Percentiles rank a stretch among this genome's conserved stretches.
These are phyloP conservation scores for Bruguiera gymnorhiza DNA, from an alignment of 345 rosid species.

Conservation along the genomic window DNA sequence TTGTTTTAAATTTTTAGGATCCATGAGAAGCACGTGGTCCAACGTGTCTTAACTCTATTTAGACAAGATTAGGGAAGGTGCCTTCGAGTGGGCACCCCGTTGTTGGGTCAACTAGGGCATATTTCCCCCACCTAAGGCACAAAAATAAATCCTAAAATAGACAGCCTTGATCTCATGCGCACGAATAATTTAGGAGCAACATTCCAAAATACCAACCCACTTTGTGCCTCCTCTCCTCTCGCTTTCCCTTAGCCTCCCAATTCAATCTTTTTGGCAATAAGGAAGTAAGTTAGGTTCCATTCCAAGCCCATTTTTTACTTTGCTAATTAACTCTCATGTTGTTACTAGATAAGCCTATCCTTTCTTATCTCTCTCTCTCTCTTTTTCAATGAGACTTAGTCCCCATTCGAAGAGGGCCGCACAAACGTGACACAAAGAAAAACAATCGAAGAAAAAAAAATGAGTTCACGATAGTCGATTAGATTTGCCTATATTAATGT, in stretches of 20 bases:
- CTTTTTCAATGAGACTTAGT: too few species aligned
- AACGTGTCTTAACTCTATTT: slow-evolving; percentile 58
- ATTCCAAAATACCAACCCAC: slow-evolving; percentile 51
- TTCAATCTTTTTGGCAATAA: slow-evolving; percentile 41
- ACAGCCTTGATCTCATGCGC: slow-evolving; percentile 88
- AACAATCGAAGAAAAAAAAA: too few species aligned
- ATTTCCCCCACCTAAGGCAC: slow-evolving; percentile 60
- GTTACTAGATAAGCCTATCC: too few species aligned
- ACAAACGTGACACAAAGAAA: too few species aligned
- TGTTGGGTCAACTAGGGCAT: slow-evolving; percentile 61
- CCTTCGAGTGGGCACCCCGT: slow-evolving; percentile 34
- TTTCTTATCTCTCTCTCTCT: accelerated
- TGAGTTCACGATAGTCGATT: too few species aligned
- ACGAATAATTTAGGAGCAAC: slow-evolving; percentile 54
- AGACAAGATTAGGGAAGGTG: slow-evolving; percentile 61
- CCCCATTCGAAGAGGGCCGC: too few species aligned
- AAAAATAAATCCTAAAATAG: slow-evolving; percentile 45
- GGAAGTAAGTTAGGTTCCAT: background rate
- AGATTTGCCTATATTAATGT: too few species aligned
- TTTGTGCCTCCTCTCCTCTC: background rate
- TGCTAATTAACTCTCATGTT: too few species aligned
- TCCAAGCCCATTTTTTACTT: background rate
- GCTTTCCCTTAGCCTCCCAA: slow-evolving; percentile 8
- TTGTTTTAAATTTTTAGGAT: slow-evolving; percentile 20
- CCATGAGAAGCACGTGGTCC: slow-evolving; percentile 43